Evolutionary conservation across 2,329 filamentous ascomycete species (phyloP), one percentile per base, ranked within the genome.

Genomic region (Scedosporium minutisporum): DNA sequence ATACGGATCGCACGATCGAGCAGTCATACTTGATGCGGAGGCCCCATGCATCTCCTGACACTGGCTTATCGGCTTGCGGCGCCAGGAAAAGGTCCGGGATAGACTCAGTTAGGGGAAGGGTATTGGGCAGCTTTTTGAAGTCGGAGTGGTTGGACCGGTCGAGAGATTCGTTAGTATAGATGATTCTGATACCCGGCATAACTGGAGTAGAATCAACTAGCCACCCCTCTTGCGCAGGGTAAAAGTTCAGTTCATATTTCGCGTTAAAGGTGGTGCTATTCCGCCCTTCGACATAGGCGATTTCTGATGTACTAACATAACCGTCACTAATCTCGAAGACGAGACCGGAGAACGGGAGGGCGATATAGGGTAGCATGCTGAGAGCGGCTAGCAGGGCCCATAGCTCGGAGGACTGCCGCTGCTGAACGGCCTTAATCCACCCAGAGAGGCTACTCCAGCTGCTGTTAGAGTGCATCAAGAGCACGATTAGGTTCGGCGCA

Each of bases 391-490:
- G 64, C 4, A 65, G 55, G 9, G 23, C 58, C 64, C 64, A 67
- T 12, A 66, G 62, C n/a, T 42, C 7, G 23, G 48, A 41, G 6
- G 53, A 53, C 18, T 62, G 23, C 38, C 14, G 38, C 18, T 41
- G 27, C 10, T 44, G 44, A 16, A 61, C 5, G 23, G 59, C 61
- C 18, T 46, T 64, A 4, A 64, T 21, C 65, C 66, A 66, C 29
- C 66, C 65, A 5, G 58, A 60, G 10, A 62, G 64, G 33, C 65
- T 60, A 46, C 65, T 62, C 66, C 66, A 67, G 21, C 58, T 62
- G 23, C 29, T 55, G 48, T 65, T 48, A n/a, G 1, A 60, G 60
- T 60, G 60, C 59, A 27, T 62, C 58, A 63, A 10, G 7, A 59
- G 48, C 6, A 59, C 48, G 10, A 58, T 42, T n/a, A 65, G 25